Percentiles rank a stretch among this genome's conserved stretches.
Evolutionary conservation across 2,329 filamentous ascomycete genomes (phyloP).

Genomic region (Herpotrichia juniperi): DNA sequence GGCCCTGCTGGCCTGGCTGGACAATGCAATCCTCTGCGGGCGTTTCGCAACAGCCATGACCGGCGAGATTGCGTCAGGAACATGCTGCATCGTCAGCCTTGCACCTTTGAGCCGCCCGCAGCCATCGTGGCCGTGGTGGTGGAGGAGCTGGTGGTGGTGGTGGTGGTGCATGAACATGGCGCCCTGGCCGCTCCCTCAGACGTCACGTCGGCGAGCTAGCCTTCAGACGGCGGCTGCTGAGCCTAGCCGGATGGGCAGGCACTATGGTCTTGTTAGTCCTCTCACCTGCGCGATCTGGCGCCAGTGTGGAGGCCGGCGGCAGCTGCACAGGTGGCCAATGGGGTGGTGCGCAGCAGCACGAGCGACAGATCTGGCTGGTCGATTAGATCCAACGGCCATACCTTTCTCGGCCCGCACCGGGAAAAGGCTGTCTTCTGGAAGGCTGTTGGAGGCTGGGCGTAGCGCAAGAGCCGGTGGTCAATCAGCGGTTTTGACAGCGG

Average conservation of each 20-base stretch:
- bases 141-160: not conserved
- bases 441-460: conserved; percentile 28
- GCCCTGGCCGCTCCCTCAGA: conserved; percentile 17
- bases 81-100: conserved; percentile 48
- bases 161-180: conserved; percentile 35
- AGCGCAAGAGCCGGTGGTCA: conserved; percentile 32
- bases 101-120: conserved; percentile 44
- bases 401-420: conserved; percentile 44
- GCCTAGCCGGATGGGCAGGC: conserved; percentile 9
- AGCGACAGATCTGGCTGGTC: conserved; percentile 43
- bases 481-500: conserved; percentile 39
- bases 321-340: conserved; percentile 28
- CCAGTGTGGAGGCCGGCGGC: conserved; percentile 14
- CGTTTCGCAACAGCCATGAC: conserved; percentile 44
- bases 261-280: conserved; percentile 16
- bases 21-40: conserved; percentile 30
- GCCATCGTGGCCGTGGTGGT: conserved; percentile 15
- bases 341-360: conserved; percentile 24
- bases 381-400: conserved; percentile 36
- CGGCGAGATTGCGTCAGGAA: conserved; percentile 51
- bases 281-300: conserved; percentile 43
- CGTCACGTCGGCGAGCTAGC: conserved; percentile 30
- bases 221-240: conserved; percentile 1
- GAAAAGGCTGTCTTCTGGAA: conserved; percentile 47
- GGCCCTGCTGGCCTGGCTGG: conserved; percentile 25